phyloP scores from a whole-genome alignment of 2,329 filamentous ascomycete genomes.

The Chaetomium sp. region DNA sequence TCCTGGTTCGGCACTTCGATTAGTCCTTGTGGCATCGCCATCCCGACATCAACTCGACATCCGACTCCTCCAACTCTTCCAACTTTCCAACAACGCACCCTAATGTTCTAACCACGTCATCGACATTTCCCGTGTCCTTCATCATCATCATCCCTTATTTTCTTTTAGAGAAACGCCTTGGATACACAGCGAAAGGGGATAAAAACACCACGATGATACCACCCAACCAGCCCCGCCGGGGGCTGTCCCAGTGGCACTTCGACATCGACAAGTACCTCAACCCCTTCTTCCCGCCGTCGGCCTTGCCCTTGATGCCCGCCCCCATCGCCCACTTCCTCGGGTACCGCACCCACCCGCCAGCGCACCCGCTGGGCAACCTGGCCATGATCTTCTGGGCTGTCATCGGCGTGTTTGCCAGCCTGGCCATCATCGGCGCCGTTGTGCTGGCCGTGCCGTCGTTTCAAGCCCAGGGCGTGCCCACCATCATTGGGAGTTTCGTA shows the following conservation, averaged over 20 bases:
- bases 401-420: conserved; percentile 63
- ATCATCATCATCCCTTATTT: background rate
- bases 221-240: conserved; percentile 5
- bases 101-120: background rate
- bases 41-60: background rate
- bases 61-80: background rate
- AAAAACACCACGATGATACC: conserved; percentile 11
- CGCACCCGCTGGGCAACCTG: conserved; percentile 56
- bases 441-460: conserved; percentile 59
- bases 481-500: conserved; percentile 72
- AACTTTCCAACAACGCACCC: background rate
- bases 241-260: conserved; percentile 54
- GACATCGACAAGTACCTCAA: conserved; percentile 79
- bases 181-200: background rate
- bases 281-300: conserved; percentile 66
- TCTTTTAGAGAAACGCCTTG: background rate
- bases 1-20: background rate
- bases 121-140: background rate
- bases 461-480: conserved; percentile 53
- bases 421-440: conserved; percentile 62
- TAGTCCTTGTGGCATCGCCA: background rate
- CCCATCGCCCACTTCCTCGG: conserved; percentile 70
- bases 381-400: conserved; percentile 63
- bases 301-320: conserved; percentile 64
- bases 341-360: conserved; percentile 49